Percentiles rank a stretch among this genome's conserved stretches.
Conservation (phyloP, 2,329 filamentous ascomycete genomes). For the Tolypocladium cylindrosporum region DNA sequence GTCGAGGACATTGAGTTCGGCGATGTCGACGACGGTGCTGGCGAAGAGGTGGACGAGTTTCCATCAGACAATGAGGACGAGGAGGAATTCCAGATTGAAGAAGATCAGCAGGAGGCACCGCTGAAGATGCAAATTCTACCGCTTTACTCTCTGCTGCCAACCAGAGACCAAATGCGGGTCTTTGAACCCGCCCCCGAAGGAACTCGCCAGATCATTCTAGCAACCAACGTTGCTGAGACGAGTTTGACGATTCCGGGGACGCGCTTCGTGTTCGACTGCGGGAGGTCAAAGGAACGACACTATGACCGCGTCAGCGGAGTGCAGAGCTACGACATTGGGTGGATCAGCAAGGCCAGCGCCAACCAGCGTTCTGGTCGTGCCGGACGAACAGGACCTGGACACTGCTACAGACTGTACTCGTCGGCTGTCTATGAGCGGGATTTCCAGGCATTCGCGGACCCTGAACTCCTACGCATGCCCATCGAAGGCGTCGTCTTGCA, state of each 20-base stretch:
- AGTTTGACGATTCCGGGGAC: slow-evolving; percentile 94
- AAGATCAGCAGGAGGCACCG: slow-evolving; percentile 48
- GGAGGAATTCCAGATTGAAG: slow-evolving; percentile 58
- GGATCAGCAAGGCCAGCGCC: slow-evolving; percentile 96
- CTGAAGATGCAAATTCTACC: slow-evolving; percentile 81
- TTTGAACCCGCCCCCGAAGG: slow-evolving; percentile 80
- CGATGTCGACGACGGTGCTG: slow-evolving; percentile 51
- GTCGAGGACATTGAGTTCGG: slow-evolving; percentile 82
- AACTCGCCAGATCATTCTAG: slow-evolving; percentile 75
- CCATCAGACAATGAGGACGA: slow-evolving; percentile 47
- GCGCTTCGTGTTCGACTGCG: slow-evolving; percentile 91
- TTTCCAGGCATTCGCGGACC: slow-evolving; percentile 75
- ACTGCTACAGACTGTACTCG: slow-evolving; percentile 91
- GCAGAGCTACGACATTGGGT: slow-evolving; percentile 88
- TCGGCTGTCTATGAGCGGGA: slow-evolving; percentile 89
- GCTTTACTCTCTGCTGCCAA: slow-evolving; percentile 85
- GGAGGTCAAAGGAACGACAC: slow-evolving; percentile 81
- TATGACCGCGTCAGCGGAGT: slow-evolving; percentile 85
- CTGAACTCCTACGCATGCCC: slow-evolving; percentile 82
- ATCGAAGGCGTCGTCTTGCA: slow-evolving; percentile 89
- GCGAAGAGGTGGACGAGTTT: slow-evolving; percentile 48
- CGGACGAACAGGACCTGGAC: slow-evolving; percentile 87
- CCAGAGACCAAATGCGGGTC: slow-evolving; percentile 80
- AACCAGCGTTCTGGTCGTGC: slow-evolving; percentile 88
- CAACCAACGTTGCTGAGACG: slow-evolving; percentile 95